Evolutionary conservation across 768 basidiomycete genomes (phyloP), one percentile per base, ranked within the genome.

Genomic region (Lactarius psammicola): DNA sequence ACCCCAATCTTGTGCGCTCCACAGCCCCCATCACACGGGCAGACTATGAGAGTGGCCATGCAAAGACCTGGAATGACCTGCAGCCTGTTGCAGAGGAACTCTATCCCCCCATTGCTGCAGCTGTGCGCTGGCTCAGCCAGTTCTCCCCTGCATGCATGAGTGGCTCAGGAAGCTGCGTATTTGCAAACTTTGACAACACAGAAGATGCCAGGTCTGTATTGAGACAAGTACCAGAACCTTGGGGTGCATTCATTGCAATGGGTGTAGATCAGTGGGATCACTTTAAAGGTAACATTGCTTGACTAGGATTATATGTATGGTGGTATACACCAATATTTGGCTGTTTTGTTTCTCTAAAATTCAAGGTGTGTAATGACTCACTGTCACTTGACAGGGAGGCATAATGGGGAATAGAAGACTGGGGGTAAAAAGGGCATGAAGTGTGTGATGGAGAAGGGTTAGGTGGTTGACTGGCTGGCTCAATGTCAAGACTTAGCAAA

Each of bases 81-180:
- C 40, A 64, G 44, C 63, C 63, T 4, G 56, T 64, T 30, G 63
- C 53, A 23, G 63, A 40, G 17, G 30, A 33, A 23, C 40, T 28
- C 3, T 36, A 31, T 33, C 57, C 56, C 15, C 28, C 56, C 4
- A 56, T 64, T 20, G 44, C 63, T 4, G 56, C n/a, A 2, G 63
- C 63, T 5, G 30, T 64, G 4, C 23, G 26, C 17, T 64, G 62
- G 56, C 42, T 64, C 30, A 17, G 46, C 17, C 56, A 18, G 20
- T 59, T 64, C 36, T 40, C 56, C 15, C 42, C 56, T 15, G 57
- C 56, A 2, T 44, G 44, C 9, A 64, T 64, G 63, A 64, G 56
- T 28, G 63, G 63, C n/a, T 36, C 63, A 2, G 63, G 63, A 8
- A 64, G 63, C 56, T 57, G 56, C 42, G 56, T 64, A 9, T 64